Conservation (phyloP, 306 rosid genomes). For the Oemleria cerasiformis region DNA sequence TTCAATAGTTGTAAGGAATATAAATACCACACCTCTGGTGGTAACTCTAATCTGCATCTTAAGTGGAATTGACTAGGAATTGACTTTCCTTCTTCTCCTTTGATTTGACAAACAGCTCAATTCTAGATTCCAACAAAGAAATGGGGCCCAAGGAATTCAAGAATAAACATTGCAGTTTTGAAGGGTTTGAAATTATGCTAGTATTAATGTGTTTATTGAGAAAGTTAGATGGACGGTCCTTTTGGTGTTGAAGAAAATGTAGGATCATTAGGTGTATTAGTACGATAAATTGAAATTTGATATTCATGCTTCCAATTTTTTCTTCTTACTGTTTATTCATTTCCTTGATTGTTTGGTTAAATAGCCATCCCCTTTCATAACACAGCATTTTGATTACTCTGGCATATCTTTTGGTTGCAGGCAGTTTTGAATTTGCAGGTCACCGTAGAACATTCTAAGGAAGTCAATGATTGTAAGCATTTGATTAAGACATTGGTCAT, state of each 20-base stretch:
- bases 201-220: not conserved
- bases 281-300: not conserved
- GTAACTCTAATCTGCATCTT: too few relatives aligned
- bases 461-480: slow-evolving; percentile 92
- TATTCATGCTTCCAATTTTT: not conserved
- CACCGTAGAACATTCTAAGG: slow-evolving; percentile 89
- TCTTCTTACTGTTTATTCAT: not conserved
- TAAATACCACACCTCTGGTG: too few relatives aligned
- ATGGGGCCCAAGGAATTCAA: too few relatives aligned
- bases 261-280: not conserved
- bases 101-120: too few relatives aligned
- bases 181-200: not conserved
- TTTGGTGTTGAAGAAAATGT: not conserved
- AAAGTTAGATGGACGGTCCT: not conserved
- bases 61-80: too few relatives aligned
- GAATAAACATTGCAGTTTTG: not conserved
- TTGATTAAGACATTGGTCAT: slow-evolving; percentile 91
- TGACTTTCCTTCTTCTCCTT: too few relatives aligned
- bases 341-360: slow-evolving; percentile 2
- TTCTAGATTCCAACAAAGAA: too few relatives aligned
- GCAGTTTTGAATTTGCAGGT: slow-evolving; percentile 92
- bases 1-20: too few relatives aligned
- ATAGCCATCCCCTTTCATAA: not conserved
- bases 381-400: not conserved
- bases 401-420: slow-evolving; percentile 54